These are phyloP conservation scores for Acacia pycnantha DNA, from an alignment of 331 rosid species.

Conservation along the genomic window DNA sequence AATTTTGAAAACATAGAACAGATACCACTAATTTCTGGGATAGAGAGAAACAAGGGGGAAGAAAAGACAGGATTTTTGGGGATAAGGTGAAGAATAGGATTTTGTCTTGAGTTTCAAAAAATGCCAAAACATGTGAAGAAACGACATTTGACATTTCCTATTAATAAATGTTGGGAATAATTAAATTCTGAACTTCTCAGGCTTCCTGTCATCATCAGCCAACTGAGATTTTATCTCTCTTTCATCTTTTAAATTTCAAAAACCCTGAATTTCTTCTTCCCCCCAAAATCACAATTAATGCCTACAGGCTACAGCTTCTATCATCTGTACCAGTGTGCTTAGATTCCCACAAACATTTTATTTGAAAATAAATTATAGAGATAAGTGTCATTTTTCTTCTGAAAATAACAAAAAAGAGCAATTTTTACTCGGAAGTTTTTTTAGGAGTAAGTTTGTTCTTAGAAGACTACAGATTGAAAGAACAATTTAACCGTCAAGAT, in stretches of 20 bases:
- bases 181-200: conserved; percentile 15
- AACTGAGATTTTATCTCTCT: conserved; percentile 17
- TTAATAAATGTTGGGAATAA: conserved; percentile 6
- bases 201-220: conserved; percentile 32
- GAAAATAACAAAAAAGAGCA: no score
- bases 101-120: not conserved
- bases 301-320: conserved; percentile 6
- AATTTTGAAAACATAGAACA: not conserved
- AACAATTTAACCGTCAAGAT: no score
- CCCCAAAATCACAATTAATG: conserved; percentile 8
- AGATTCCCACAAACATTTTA: not conserved
- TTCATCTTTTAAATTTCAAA: not conserved
- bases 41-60: not conserved
- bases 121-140: conserved; percentile 22
- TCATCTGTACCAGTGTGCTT: not conserved
- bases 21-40: not conserved
- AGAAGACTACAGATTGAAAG: no score
- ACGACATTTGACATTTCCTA: conserved; percentile 11
- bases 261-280: not conserved
- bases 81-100: conserved; percentile 36
- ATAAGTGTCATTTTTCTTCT: no score
- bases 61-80: not conserved
- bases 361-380: not conserved
- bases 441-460: no score
- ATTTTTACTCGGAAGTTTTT: no score